phyloP scores from a whole-genome alignment of 2,329 filamentous ascomycete species.

The Leptographium galeiforme region DNA sequence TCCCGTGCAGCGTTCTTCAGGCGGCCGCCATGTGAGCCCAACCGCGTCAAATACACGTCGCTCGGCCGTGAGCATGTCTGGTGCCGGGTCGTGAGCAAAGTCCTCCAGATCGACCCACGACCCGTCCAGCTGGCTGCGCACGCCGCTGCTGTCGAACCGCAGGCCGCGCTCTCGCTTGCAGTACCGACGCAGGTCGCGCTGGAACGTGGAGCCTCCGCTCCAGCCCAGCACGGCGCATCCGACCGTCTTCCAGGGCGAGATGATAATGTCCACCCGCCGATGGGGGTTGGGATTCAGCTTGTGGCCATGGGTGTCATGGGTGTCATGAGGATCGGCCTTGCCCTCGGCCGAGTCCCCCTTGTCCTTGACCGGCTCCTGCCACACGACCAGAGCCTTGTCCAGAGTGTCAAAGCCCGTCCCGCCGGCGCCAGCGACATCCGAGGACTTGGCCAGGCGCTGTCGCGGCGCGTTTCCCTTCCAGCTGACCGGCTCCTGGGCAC shows the following conservation, averaged over 20 bases:
- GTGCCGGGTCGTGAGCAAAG: slow-evolving; percentile 33
- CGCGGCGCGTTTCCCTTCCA: slow-evolving; percentile 34
- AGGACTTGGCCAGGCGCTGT: not conserved
- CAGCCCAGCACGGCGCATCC: slow-evolving; percentile 83
- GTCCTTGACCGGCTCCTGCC: slow-evolving; percentile 51
- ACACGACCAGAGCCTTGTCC: slow-evolving; percentile 86
- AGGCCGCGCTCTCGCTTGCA: slow-evolving; percentile 57
- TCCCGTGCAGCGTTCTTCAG: slow-evolving; percentile 55
- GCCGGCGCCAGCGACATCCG: slow-evolving; percentile 6
- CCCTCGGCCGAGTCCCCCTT: not conserved
- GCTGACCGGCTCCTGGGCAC: slow-evolving; percentile 48
- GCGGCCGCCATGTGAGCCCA: slow-evolving; percentile 52
- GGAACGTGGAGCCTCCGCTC: slow-evolving; percentile 80
- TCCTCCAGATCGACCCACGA: slow-evolving; percentile 60
- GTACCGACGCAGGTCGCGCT: slow-evolving; percentile 72
- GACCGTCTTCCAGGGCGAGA: slow-evolving; percentile 76
- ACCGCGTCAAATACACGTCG: slow-evolving; percentile 66
- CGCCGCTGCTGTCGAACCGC: slow-evolving; percentile 88
- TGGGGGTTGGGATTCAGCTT: slow-evolving; percentile 57
- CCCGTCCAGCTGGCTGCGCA: slow-evolving; percentile 54
- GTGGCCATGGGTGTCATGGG: slow-evolving; percentile 8
- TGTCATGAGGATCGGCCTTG: slow-evolving; percentile 17
- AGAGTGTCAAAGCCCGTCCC: slow-evolving; percentile 69
- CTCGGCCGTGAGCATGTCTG: slow-evolving; percentile 61
- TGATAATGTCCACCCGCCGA: slow-evolving; percentile 80